phyloP scores from a whole-genome alignment of 768 basidiomycete genomes.

The Candolleomyces eurysporus region DNA sequence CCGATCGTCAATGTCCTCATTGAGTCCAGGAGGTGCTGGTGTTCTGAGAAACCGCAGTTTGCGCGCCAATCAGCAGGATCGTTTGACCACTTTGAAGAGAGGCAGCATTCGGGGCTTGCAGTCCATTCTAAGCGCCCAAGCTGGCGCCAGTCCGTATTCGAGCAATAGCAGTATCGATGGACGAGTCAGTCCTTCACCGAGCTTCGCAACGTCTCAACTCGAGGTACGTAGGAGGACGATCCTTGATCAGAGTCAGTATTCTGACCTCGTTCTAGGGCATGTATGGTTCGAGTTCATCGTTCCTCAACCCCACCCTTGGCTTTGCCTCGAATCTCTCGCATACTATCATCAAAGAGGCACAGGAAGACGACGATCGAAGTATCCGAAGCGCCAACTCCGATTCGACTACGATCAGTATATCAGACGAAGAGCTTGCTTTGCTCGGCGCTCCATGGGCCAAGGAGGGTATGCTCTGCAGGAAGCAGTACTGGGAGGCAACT shows the following conservation, averaged over 20 bases:
- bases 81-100: slow-evolving; percentile 77
- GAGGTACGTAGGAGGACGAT: slow-evolving; percentile 48
- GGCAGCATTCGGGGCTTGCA: slow-evolving; percentile 89
- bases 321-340: slow-evolving; percentile 96
- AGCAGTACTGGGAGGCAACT: slow-evolving; percentile 88
- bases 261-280: slow-evolving; percentile 38
- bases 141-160: slow-evolving; percentile 78
- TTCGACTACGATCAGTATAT: slow-evolving; percentile 80
- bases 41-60: slow-evolving; percentile 69
- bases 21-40: slow-evolving; percentile 49
- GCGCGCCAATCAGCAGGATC: slow-evolving; percentile 61
- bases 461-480: slow-evolving; percentile 93
- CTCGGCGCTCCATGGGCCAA: slow-evolving; percentile 99
- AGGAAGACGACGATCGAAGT: slow-evolving; percentile 84
- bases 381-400: slow-evolving; percentile 59
- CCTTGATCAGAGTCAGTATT: not conserved
- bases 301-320: slow-evolving; percentile 85
- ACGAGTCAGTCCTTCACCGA: slow-evolving; percentile 91
- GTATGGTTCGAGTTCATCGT: slow-evolving; percentile 64
- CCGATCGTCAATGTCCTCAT: slow-evolving; percentile 54
- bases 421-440: slow-evolving; percentile 93
- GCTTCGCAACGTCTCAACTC: slow-evolving; percentile 85
- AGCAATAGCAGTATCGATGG: slow-evolving; percentile 84
- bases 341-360: slow-evolving; percentile 93
- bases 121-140: slow-evolving; percentile 66